These are phyloP conservation scores for Phlebiopsis gigantea DNA, from an alignment of 768 basidiomycete genomes.

Conservation along the genomic window DNA sequence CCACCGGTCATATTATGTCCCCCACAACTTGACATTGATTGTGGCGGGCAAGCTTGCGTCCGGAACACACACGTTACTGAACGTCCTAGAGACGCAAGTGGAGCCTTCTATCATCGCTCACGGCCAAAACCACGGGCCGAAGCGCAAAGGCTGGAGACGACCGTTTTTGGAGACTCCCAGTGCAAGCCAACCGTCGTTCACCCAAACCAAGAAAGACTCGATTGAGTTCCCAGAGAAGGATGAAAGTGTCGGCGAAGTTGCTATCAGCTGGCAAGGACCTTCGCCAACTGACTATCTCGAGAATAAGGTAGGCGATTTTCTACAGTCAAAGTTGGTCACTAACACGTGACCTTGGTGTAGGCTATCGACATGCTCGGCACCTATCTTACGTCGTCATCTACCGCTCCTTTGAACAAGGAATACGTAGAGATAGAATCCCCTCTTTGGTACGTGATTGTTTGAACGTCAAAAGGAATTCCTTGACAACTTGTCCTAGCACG, in stretches of 20 bases:
- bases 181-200: conserved; percentile 50
- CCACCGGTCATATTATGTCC: conserved; percentile 85
- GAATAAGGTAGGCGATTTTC: conserved; percentile 44
- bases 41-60: conserved; percentile 82
- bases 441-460: conserved; percentile 59
- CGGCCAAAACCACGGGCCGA: conserved; percentile 61
- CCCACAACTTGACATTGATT: conserved; percentile 88
- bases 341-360: conserved; percentile 27
- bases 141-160: conserved; percentile 82
- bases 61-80: conserved; percentile 69
- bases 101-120: conserved; percentile 80
- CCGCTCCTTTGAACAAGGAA: conserved; percentile 82
- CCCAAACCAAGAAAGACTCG: conserved; percentile 48
- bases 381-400: conserved; percentile 83
- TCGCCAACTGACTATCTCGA: conserved; percentile 64
- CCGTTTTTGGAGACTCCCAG: conserved; percentile 90
- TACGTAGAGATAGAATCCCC: conserved; percentile 90
- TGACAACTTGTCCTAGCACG: conserved; percentile 41
- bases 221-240: conserved; percentile 97
- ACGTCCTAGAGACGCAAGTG: conserved; percentile 75
- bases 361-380: conserved; percentile 82
- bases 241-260: conserved; percentile 87
- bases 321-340: neutral
- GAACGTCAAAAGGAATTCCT: neutral
- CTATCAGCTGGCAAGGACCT: conserved; percentile 77